Percentiles rank a stretch among this genome's conserved stretches.
These are phyloP conservation scores for Pogostemon cablin DNA, from an alignment of 257 asterid genomes.

Conservation along the genomic window DNA sequence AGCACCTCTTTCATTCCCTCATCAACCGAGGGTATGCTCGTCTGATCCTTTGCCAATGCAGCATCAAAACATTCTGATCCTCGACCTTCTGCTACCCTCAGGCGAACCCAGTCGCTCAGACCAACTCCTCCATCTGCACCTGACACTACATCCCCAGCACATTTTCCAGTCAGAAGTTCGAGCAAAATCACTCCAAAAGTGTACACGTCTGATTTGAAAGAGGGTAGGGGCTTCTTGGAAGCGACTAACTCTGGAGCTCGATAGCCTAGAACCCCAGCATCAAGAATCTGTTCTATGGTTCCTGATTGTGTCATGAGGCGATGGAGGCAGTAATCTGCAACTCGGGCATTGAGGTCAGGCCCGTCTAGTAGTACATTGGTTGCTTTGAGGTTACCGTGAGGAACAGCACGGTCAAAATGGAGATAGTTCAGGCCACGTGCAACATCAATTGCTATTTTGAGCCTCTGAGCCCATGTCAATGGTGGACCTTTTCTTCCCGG, in stretches of 20 bases:
- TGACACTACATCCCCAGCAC: slow-evolving; percentile 95
- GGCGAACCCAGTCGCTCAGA: slow-evolving; percentile 88
- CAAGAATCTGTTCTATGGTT: slow-evolving; percentile 87
- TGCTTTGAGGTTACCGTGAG: slow-evolving; percentile 97
- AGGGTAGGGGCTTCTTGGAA: slow-evolving; percentile 81
- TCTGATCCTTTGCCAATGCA: slow-evolving; percentile 49
- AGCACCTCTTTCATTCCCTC: slow-evolving; percentile 90
- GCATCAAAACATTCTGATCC: slow-evolving; percentile 81
- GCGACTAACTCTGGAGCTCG: slow-evolving; percentile 94
- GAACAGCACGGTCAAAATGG: slow-evolving; percentile 95
- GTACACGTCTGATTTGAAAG: slow-evolving; percentile 92
- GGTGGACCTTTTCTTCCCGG: slow-evolving; percentile 90
- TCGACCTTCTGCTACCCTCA: slow-evolving; percentile 81
- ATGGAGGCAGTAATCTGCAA: slow-evolving; percentile 93
- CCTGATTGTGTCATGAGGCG: slow-evolving; percentile 97
- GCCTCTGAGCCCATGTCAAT: slow-evolving; percentile 83
- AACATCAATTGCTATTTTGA: slow-evolving; percentile 89
- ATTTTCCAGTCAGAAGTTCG: slow-evolving; percentile 85
- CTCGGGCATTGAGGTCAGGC: slow-evolving; percentile 79
- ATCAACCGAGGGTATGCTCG: slow-evolving; percentile 60
- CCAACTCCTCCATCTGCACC: slow-evolving; percentile 90
- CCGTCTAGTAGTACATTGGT: slow-evolving; percentile 82
- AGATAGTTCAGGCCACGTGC: slow-evolving; percentile 99
- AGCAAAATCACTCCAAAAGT: slow-evolving; percentile 87
- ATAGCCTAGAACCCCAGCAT: slow-evolving; percentile 89